Evolutionary conservation across 192 early-diverging fungal genomes (phyloP).

Genomic region (Piromyces sp.): DNA sequence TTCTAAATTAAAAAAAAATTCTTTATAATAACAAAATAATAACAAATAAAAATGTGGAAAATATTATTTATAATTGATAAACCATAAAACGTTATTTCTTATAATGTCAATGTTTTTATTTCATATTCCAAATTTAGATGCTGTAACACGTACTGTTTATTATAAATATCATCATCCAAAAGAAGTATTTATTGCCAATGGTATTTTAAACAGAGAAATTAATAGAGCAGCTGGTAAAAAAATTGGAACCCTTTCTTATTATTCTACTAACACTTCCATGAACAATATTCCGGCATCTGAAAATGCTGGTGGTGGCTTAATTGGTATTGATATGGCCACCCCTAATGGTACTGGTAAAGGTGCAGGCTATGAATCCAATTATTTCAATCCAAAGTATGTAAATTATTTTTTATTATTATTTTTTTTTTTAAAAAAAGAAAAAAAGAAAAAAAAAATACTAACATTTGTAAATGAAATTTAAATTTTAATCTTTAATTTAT

Average conservation of each 20-base stretch:
- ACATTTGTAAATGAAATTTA: too few relatives aligned
- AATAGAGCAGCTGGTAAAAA: conserved; percentile 36
- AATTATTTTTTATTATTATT: not conserved
- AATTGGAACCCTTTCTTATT: conserved; percentile 3
- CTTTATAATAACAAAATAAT: too few relatives aligned
- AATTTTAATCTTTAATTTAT: too few relatives aligned
- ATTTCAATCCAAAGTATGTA: conserved; percentile 9
- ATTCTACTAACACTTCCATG: not conserved
- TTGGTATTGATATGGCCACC: conserved; percentile 2
- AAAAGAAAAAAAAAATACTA: too few relatives aligned
- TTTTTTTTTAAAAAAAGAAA: too few relatives aligned
- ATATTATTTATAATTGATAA: too few relatives aligned
- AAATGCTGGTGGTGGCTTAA: conserved; percentile 3
- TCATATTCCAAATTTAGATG: conserved; percentile 23
- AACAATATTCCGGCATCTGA: not conserved
- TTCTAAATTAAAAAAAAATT: too few relatives aligned
- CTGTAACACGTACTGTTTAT: conserved; percentile 35
- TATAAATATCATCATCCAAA: conserved; percentile 48
- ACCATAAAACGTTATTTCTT: too few relatives aligned
- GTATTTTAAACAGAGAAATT: conserved; percentile 40
- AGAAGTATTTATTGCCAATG: conserved; percentile 37
- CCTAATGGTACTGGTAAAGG: not conserved
- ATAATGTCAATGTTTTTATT: too few relatives aligned
- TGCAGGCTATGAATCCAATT: not conserved
- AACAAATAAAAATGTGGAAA: too few relatives aligned